Evolutionary conservation across 352 stramenopile genomes (phyloP), one percentile per base, ranked within the genome.

Genomic region (Lagenidium sp.): DNA sequence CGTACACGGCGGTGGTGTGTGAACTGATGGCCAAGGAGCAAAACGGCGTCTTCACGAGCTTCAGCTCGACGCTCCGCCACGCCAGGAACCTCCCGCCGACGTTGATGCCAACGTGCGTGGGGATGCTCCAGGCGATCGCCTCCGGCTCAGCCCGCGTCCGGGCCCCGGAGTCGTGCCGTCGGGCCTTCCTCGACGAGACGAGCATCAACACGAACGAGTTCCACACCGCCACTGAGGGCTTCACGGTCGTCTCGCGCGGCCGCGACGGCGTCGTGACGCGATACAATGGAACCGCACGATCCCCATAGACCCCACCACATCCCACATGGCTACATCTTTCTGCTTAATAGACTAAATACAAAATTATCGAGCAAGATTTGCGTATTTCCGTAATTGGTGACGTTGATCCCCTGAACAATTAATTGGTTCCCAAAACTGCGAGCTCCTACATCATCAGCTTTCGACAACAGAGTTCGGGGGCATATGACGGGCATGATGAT

Each of bases 21-120:
- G 68, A 86, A 36, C 47, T 86, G 35, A 72, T 86, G 46, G 60
- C 68, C 34, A 74, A 66, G 7, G 48, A 81, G 34, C 66, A 82
- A 47, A 86, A 86, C 37, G 68, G 74, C n/a, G 71, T 79, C 10
- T 84, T 86, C 44, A 84, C 71, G 12, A 86, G 81, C 46, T 83
- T 82, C 35, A 86, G 74, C 36, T 54, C 66, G 7, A 65, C 66
- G n/a, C 65, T 84, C 16, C 71, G 70, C 7, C 34, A 68, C 11
- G 68, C 75, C 22, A 84, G 82, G 34, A 58, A 67, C 20, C 62
- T 48, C 6, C 55, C 66, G 0, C 38, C 57, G 19, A 49, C 65
- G 18, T 47, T 84, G 18, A 38, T 84, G 34, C 74, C 74, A 6
- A 78, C 65, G 35, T 86, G 74, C 36, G 60, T 84, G 24, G 50